phyloP scores from a whole-genome alignment of 2,329 filamentous ascomycete species.

The Chalaropsis thielavioides region DNA sequence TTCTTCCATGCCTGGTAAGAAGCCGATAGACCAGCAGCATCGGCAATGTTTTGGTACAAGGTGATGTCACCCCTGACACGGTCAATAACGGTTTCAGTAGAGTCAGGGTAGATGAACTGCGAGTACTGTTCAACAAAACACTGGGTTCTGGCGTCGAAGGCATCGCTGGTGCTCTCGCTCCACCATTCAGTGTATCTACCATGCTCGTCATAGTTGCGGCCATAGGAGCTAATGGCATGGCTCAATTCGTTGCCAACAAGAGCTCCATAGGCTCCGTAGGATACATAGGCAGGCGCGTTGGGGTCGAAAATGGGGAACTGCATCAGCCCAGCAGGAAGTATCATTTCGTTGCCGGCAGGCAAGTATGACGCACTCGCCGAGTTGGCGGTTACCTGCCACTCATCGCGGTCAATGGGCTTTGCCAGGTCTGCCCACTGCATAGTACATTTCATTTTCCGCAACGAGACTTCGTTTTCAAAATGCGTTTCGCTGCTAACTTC shows the following conservation, averaged over 20 bases:
- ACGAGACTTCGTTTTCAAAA: constrained; percentile 43
- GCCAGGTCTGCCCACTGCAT: constrained; percentile 43
- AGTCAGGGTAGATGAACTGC: neutral
- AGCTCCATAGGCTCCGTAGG: constrained; percentile 54
- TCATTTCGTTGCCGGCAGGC: constrained; percentile 50
- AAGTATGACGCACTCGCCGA: constrained; percentile 56
- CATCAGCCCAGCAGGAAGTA: constrained; percentile 56
- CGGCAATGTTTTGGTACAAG: constrained; percentile 56
- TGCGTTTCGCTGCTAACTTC: constrained; percentile 36
- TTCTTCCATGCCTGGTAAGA: constrained; percentile 53
- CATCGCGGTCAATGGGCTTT: constrained; percentile 43
- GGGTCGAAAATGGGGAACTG: constrained; percentile 53
- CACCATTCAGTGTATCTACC: constrained; percentile 55
- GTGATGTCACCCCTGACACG: constrained; percentile 50
- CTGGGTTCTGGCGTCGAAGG: constrained; percentile 43
- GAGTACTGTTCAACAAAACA: constrained; percentile 57
- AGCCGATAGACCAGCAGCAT: constrained; percentile 50
- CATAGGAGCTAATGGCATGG: constrained; percentile 54
- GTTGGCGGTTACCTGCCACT: constrained; percentile 46
- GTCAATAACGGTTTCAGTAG: constrained; percentile 29
- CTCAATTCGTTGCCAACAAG: constrained; percentile 56
- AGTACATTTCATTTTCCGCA: constrained; percentile 33
- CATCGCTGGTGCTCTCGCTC: constrained; percentile 43
- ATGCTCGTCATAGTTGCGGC: constrained; percentile 48
- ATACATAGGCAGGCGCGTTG: constrained; percentile 47